phyloP scores from a whole-genome alignment of 768 basidiomycete genomes.

The Neoboletus magnificus region DNA sequence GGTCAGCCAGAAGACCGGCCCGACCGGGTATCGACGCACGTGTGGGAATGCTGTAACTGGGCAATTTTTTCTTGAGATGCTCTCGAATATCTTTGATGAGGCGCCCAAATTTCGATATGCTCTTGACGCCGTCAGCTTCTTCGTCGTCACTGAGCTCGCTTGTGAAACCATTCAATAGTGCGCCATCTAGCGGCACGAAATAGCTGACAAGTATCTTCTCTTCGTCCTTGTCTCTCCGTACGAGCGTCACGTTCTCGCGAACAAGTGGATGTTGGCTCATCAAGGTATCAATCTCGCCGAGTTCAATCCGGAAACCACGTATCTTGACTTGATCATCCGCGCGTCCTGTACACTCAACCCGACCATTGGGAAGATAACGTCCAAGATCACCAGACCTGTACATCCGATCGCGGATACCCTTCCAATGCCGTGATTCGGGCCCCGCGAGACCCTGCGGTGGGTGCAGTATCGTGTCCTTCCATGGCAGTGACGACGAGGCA shows the following conservation, averaged over 20 bases:
- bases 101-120: conserved; percentile 79
- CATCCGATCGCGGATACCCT: conserved; percentile 95
- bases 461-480: conserved; percentile 71
- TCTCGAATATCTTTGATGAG: conserved; percentile 94
- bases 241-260: conserved; percentile 97
- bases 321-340: conserved; percentile 99
- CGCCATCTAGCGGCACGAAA: conserved; percentile 83
- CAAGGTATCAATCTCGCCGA: conserved; percentile 97
- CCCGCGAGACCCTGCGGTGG: conserved; percentile 55
- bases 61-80: conserved; percentile 94
- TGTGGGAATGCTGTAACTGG: conserved; percentile 90
- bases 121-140: conserved; percentile 60
- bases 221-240: conserved; percentile 96
- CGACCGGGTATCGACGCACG: conserved; percentile 46
- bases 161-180: conserved; percentile 62
- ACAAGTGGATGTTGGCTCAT: conserved; percentile 90
- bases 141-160: conserved; percentile 54
- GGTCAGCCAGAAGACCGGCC: conserved; percentile 1
- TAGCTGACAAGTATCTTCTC: conserved; percentile 98
- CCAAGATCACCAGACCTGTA: conserved; percentile 97
- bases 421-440: conserved; percentile 82
- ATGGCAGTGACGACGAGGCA: conserved; percentile 39
- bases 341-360: conserved; percentile 94
- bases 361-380: conserved; percentile 86
- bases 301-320: conserved; percentile 96